Percentiles rank a stretch among this genome's conserved stretches.
Conservation (phyloP, 2,329 filamentous ascomycete species). For the Madurella fahalii region DNA sequence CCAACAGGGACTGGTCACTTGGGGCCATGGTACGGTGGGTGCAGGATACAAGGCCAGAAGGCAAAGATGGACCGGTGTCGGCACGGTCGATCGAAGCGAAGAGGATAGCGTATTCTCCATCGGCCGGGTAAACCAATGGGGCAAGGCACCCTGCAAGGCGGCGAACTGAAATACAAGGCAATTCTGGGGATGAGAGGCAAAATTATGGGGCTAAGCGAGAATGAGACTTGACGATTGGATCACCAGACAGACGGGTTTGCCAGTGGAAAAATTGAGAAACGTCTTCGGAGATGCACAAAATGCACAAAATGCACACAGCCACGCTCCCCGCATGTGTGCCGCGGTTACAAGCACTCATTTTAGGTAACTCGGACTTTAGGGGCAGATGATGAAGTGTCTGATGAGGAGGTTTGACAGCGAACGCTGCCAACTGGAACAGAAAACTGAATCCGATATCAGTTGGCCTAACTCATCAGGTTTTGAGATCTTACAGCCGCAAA, state of each 20-base stretch:
- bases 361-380: no score
- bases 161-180: neutral
- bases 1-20: conserved; percentile 46
- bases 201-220: neutral
- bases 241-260: no score
- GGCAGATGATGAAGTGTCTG: no score
- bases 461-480: neutral
- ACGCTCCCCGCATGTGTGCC: no score
- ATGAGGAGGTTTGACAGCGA: no score
- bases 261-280: no score
- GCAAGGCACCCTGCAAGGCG: conserved; percentile 2
- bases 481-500: neutral
- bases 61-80: neutral
- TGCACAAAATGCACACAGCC: no score
- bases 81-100: neutral
- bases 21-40: neutral
- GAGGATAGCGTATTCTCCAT: no score
- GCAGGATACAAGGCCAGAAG: neutral
- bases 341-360: no score
- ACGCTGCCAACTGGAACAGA: neutral
- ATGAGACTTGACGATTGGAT: neutral
- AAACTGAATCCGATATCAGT: neutral
- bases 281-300: no score
- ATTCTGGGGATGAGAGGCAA: neutral
- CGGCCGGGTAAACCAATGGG: neutral